phyloP scores from a whole-genome alignment of 352 stramenopile genomes.

The Pythium oligandrum region DNA sequence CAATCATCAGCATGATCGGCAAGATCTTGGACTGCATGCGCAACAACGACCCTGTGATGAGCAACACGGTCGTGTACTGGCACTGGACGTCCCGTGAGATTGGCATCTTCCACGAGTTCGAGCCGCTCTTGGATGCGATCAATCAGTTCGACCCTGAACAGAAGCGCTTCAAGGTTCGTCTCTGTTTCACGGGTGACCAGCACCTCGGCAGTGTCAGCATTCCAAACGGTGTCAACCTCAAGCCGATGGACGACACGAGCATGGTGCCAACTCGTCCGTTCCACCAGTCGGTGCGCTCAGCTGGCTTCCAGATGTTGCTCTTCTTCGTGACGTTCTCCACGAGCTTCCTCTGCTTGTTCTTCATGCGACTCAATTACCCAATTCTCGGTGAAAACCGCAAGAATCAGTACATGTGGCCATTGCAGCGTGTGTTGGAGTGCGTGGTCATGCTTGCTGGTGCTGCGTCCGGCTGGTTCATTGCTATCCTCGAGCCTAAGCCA shows the following conservation, averaged over 20 bases:
- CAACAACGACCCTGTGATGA: constrained; percentile 69
- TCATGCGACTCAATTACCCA: constrained; percentile 70
- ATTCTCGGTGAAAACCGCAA: constrained; percentile 47
- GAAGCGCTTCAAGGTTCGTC: constrained; percentile 55
- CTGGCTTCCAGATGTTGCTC: constrained; percentile 62
- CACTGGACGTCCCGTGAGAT: constrained; percentile 83
- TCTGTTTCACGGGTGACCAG: constrained; percentile 81
- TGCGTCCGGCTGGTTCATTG: constrained; percentile 51
- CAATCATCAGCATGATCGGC: constrained; percentile 84
- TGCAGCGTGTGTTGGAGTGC: constrained; percentile 76
- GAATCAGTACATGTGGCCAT: constrained; percentile 79
- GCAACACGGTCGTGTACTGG: constrained; percentile 74
- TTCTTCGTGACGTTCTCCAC: constrained; percentile 80
- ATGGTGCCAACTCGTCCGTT: constrained; percentile 75
- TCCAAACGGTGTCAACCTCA: constrained; percentile 67
- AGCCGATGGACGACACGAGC: constrained; percentile 80
- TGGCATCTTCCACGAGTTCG: constrained; percentile 83
- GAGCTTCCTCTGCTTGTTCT: constrained; percentile 65
- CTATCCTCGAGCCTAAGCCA: constrained; percentile 58
- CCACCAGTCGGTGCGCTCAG: constrained; percentile 63
- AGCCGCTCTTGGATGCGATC: constrained; percentile 72
- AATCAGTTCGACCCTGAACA: constrained; percentile 70
- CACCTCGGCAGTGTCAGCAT: constrained; percentile 68
- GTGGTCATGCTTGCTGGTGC: constrained; percentile 67
- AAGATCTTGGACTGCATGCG: constrained; percentile 81